A percentile compares a stretch with the other conserved stretches of the same genome.
Conservation (phyloP, 768 basidiomycete genomes). For the Suillus paluster region DNA sequence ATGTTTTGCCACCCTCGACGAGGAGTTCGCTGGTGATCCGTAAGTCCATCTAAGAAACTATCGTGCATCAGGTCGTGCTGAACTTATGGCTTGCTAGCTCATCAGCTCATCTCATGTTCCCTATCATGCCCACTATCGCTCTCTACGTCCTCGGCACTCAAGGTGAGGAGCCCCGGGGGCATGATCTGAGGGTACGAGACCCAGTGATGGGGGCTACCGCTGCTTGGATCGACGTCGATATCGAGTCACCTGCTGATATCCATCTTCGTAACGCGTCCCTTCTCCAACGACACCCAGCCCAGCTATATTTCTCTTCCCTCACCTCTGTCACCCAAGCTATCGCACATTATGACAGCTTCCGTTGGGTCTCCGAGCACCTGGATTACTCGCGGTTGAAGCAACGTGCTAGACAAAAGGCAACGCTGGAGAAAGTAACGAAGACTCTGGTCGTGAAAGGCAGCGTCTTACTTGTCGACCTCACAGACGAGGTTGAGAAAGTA, state of each 20-base stretch:
- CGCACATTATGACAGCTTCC: constrained; percentile 60
- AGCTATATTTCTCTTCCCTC: constrained; percentile 58
- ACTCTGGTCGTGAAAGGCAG: constrained; percentile 55
- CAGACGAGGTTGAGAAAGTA: constrained; percentile 54
- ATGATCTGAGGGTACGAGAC: constrained; percentile 13
- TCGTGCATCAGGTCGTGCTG: constrained; percentile 7
- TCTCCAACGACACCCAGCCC: constrained; percentile 54
- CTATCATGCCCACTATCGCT: constrained; percentile 56
- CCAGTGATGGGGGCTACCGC: constrained; percentile 22
- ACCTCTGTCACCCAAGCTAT: constrained; percentile 55
- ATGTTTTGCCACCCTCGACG: constrained; percentile 59
- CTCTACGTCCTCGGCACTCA: constrained; percentile 53
- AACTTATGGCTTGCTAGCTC: constrained; percentile 33
- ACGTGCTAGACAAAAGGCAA: constrained; percentile 59
- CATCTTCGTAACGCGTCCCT: constrained; percentile 64
- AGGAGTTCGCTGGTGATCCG: constrained; percentile 42
- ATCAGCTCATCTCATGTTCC: constrained; percentile 57
- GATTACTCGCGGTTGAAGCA: constrained; percentile 61
- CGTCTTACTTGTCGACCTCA: constrained; percentile 54
- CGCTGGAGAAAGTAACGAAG: constrained; percentile 58
- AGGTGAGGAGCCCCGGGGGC: constrained; percentile 21
- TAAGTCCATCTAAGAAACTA: constrained; percentile 20
- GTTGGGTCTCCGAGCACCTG: constrained; percentile 55
- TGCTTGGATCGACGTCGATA: constrained; percentile 50
- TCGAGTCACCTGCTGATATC: constrained; percentile 58